These are phyloP conservation scores for Tagetes patula DNA, from an alignment of 129 eudicot genomes.

Conservation along the genomic window DNA sequence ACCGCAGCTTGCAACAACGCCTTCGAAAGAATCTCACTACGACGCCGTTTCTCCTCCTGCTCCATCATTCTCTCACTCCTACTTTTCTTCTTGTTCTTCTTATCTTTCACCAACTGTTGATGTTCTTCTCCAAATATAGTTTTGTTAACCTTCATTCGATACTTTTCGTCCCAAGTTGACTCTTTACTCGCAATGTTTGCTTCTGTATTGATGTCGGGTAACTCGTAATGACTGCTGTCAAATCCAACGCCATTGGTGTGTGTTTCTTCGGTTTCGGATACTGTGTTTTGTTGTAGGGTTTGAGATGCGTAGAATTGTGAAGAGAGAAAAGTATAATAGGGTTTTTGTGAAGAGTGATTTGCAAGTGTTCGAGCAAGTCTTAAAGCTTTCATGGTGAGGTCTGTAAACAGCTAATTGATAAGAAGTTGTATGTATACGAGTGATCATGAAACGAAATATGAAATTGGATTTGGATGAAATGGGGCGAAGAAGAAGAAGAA, in stretches of 20 bases:
- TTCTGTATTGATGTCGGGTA: conserved; percentile 27
- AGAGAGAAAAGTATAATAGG: conserved; percentile 20
- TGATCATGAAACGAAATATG: conserved; percentile 4
- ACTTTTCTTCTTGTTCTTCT: conserved; percentile 15
- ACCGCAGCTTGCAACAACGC: conserved; percentile 63
- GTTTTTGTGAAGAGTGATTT: conserved; percentile 27
- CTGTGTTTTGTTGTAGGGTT: conserved; percentile 31
- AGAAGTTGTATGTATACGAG: not conserved
- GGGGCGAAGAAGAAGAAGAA: not conserved
- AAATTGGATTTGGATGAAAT: not conserved
- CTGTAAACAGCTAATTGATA: not conserved
- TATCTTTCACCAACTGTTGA: conserved; percentile 23
- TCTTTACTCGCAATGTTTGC: not conserved
- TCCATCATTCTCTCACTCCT: conserved; percentile 39
- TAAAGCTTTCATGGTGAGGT: conserved; percentile 58
- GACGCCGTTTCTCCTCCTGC: conserved; percentile 53
- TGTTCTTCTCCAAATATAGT: conserved; percentile 59
- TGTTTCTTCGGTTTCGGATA: not conserved
- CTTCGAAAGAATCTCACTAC: conserved; percentile 51
- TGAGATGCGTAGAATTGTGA: conserved; percentile 45
- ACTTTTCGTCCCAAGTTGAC: conserved; percentile 68
- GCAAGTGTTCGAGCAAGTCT: conserved; percentile 36
- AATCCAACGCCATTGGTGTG: conserved; percentile 41
- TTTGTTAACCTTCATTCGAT: conserved; percentile 52
- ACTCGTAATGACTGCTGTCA: conserved; percentile 59